Evolutionary conservation across 257 asterid genomes (phyloP).

Genomic region (Forsythia suspensa): DNA sequence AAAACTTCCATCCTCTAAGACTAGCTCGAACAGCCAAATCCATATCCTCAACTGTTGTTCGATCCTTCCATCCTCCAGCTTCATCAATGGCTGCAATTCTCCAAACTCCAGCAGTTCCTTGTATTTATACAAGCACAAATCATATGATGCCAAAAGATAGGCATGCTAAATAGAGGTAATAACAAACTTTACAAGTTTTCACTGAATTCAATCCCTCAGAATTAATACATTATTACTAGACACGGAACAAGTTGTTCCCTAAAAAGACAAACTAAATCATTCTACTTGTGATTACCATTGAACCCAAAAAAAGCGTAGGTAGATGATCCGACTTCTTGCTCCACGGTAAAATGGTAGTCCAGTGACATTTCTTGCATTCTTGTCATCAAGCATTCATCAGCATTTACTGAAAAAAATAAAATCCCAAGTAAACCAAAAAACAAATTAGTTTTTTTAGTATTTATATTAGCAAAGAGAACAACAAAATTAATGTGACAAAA

Average conservation of each 20-base stretch:
- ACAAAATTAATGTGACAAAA: conserved; percentile 18
- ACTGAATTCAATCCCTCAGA: background rate
- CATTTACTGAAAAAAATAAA: conserved; percentile 57
- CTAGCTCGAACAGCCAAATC: conserved; percentile 97
- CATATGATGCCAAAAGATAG: background rate
- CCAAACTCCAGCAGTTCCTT: conserved; percentile 99
- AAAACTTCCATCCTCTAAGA: conserved; percentile 92
- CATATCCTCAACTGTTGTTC: conserved; percentile 97
- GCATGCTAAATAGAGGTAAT: background rate
- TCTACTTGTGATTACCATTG: conserved; percentile 53
- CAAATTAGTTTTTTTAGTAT: background rate
- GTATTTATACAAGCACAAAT: conserved; percentile 14
- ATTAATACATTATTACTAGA: background rate
- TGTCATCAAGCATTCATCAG: conserved; percentile 95
- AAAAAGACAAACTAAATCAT: background rate
- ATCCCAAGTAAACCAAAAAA: background rate
- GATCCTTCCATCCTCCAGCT: conserved; percentile 99
- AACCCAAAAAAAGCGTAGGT: conserved; percentile 93
- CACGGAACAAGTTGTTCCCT: background rate
- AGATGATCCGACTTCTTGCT: conserved; percentile 98
- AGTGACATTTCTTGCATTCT: conserved; percentile 99
- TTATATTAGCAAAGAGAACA: background rate
- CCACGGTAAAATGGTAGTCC: conserved; percentile 88
- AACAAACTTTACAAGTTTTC: background rate
- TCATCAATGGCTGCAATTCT: conserved; percentile 85